Base-by-base conservation (phyloP, 805 yeast species). In the Cyberlindnera xylosilytica region DNA sequence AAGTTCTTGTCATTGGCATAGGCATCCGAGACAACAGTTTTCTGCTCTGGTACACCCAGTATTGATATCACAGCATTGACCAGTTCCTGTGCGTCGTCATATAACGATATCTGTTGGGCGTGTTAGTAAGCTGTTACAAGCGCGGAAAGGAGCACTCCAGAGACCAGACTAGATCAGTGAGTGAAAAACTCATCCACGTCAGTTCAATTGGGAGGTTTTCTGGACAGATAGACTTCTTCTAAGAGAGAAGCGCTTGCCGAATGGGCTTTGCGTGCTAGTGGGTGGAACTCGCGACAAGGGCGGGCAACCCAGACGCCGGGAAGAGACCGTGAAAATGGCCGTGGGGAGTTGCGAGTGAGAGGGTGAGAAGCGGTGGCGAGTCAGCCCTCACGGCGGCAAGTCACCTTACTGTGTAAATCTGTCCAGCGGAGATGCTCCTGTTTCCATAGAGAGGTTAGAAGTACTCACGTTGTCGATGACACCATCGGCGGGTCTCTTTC, bases 11-110 rank as follows among this genome's bases (percentile, higher is more conserved):
- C 87, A 62, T 93, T 93, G 42, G 91, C 79, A 60, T 77, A 87
- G 20, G 68, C 74, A 36, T 67, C 68, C 11, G 95, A 78, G 6
- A 90, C 98, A 49, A 78, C 77, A 1, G 96, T 88, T 17, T 72
- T 72, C 32, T 85, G 86, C 20, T 80, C 81, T 0, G 98, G 97
- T 11, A 73, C 68, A 11, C 77, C 73, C 42, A 93, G 70, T 10
- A 78, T 72, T 19, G 86, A 73, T 24, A 88, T 85, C 17, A 90
- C 87, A 16, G 83, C 81, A 59, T 87, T 84, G 36, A 85, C 76
- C 42, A 83, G 66, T 36, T 84, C 88, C 31, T 69, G 70, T 3
- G 80, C 79, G 58, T 80, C 83, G 26, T 77, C 80, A 46, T 75
- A 76, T 44, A 64, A 42, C 42, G 66, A 44, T 8, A 26, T 10